Evolutionary conservation across 129 eudicot species (phyloP), one percentile per base, ranked within the genome.

Genomic region (Kitagawia praeruptora): DNA sequence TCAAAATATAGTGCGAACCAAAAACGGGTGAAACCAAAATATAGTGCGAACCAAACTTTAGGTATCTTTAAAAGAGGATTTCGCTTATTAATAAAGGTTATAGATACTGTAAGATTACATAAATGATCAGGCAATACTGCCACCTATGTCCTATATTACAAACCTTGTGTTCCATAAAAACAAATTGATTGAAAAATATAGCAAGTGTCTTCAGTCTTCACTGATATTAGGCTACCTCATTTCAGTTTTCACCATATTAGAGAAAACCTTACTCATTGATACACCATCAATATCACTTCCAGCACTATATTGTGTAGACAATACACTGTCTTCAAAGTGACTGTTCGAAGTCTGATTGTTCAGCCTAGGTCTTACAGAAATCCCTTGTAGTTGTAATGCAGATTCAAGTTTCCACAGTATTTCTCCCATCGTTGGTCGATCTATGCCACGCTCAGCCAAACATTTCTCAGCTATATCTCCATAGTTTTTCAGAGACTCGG

Each of bases 211-310:
- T n/a, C n/a, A n/a, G n/a, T n/a, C n/a, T n/a, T 25, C 2, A 23
- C 8, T 56, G 66, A 45, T 58, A 58, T n/a, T 34, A 54, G 49
- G 66, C 82, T 41, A 87, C 85, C 88, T 82, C 87, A 84, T 85
- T 51, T 87, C 93, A 80, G 83, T 75, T 84, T 79, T 88, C 70
- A 85, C 86, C 96, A 91, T 87, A 66, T 89, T 72, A 4, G 93
- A 89, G 81, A 91, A 91, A 69, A 91, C 96, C 66, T 75, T 87
- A 75, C 88, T 89, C 91, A 89, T 87, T 31, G 96, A 91, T 81
- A 82, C 81, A 79, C 86, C 91, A 77, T 77, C 91, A 82, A 91
- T 76, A 79, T 91, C 53, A 83, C 92, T 87, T 79, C 86, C 93
- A 80, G 80, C 76, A 77, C 82, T 83, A 70, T 74, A 78, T 78